Conservation (phyloP, 352 stramenopile species). For the Elongisporangium prolatum region DNA sequence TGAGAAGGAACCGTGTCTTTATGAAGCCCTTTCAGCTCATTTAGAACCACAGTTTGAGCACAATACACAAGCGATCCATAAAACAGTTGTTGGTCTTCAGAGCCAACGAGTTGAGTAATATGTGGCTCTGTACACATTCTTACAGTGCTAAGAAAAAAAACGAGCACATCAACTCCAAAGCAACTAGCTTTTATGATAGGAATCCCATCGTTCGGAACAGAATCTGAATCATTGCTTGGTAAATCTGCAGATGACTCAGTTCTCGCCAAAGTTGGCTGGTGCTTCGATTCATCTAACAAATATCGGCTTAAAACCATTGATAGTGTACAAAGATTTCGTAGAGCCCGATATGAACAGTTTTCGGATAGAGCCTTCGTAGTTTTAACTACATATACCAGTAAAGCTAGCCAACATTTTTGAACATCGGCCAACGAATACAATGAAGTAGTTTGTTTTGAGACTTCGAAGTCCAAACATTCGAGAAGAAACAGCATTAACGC, state of each 20-base stretch:
- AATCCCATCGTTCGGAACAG: not conserved
- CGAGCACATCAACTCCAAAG: conserved; percentile 48
- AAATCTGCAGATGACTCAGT: not conserved
- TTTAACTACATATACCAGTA: conserved; percentile 53
- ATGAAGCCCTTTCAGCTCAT: conserved; percentile 46
- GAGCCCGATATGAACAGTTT: conserved; percentile 35
- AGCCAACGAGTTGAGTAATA: conserved; percentile 32
- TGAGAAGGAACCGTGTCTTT: conserved; percentile 12
- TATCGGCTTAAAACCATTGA: conserved; percentile 49
- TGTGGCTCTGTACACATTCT: conserved; percentile 30
- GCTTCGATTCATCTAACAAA: conserved; percentile 45
- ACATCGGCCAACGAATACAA: conserved; percentile 13
- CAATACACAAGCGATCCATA: conserved; percentile 67
- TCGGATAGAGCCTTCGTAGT: conserved; percentile 32
- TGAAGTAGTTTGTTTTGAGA: conserved; percentile 4
- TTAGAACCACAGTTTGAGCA: conserved; percentile 46
- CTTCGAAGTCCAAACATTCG: conserved; percentile 39
- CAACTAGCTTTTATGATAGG: conserved; percentile 12
- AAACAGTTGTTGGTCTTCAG: conserved; percentile 67
- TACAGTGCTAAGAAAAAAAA: conserved; percentile 43
- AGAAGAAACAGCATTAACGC: conserved; percentile 60
- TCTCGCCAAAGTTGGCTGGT: conserved; percentile 14
- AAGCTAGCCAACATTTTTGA: conserved; percentile 57
- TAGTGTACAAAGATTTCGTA: conserved; percentile 57
- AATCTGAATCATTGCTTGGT: not conserved